Percentiles rank a stretch among this genome's conserved stretches.
Evolutionary conservation across 345 rosid species (phyloP).

Genomic region (Ricinus communis): DNA sequence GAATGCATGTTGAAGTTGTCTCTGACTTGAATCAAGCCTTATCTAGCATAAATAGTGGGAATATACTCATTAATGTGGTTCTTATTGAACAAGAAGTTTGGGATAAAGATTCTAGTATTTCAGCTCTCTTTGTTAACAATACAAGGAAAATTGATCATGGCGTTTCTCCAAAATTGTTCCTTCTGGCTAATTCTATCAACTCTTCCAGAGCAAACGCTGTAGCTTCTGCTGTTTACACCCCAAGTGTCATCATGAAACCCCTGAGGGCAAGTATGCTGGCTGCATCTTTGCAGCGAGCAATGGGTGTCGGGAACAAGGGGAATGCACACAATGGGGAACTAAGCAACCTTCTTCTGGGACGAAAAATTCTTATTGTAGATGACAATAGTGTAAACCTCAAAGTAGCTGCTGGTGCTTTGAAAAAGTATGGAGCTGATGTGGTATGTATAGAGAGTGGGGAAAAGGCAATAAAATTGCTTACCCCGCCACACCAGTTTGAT

Average conservation of each 20-base stretch:
- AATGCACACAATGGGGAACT: constrained; percentile 61
- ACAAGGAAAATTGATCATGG: constrained; percentile 35
- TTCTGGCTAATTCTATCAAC: constrained; percentile 56
- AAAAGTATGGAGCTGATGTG: constrained; percentile 91
- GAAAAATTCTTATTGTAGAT: constrained; percentile 79
- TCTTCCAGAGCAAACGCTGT: constrained; percentile 32
- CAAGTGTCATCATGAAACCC: constrained; percentile 70
- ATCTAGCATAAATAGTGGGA: constrained; percentile 33
- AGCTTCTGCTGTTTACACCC: constrained; percentile 32
- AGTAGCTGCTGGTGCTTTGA: constrained; percentile 93
- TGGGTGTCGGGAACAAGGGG: constrained; percentile 64
- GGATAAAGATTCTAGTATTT: constrained; percentile 50
- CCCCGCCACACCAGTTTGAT: constrained; percentile 78
- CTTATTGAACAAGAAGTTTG: constrained; percentile 85
- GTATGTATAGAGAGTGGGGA: constrained; percentile 65
- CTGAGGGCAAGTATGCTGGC: constrained; percentile 84
- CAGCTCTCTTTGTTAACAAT: constrained; percentile 40
- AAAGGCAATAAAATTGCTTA: constrained; percentile 58
- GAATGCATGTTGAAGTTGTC: constrained; percentile 61
- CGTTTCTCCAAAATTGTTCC: constrained; percentile 50
- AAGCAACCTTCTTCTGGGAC: constrained; percentile 65
- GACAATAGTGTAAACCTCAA: constrained; percentile 83
- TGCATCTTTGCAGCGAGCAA: constrained; percentile 67
- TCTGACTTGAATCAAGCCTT: constrained; percentile 51
- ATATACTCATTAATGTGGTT: constrained; percentile 46